phyloP scores from a whole-genome alignment of 1,284 basidiomycete species.

The Vanrija humicola region DNA sequence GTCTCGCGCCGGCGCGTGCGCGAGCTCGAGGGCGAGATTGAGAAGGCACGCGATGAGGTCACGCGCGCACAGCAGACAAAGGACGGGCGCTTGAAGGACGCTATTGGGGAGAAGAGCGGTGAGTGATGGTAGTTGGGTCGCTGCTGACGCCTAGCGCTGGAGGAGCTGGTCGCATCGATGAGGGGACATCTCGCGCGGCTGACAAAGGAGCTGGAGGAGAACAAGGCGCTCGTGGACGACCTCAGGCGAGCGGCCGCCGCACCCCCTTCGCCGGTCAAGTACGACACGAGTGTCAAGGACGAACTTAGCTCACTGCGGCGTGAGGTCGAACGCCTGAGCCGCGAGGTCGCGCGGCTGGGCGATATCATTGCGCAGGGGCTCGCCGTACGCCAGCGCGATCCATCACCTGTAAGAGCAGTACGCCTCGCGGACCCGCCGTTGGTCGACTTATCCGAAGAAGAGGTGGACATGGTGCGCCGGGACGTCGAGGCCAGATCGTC shows the following conservation, averaged over 20 bases:
- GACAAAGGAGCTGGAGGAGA: conserved; percentile 68
- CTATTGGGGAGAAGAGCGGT: conserved; percentile 82
- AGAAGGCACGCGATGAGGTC: conserved; percentile 50
- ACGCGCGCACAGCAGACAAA: conserved; percentile 37
- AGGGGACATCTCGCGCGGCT: conserved; percentile 69
- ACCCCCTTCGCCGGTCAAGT: conserved; percentile 23
- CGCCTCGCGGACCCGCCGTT: conserved; percentile 6
- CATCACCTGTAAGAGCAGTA: conserved; percentile 16
- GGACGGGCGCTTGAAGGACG: conserved; percentile 50
- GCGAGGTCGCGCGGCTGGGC: conserved; percentile 74
- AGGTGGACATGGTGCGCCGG: conserved; percentile 26
- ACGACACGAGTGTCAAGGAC: conserved; percentile 24
- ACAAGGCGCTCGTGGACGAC: conserved; percentile 61
- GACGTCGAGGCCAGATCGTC: conserved; percentile 18
- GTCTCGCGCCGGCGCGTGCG: conserved; percentile 69
- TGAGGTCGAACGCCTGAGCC: conserved; percentile 58
- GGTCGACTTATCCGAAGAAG: conserved; percentile 24
- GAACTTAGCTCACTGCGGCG: conserved; percentile 58
- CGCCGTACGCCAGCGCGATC: conserved; percentile 57
- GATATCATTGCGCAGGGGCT: conserved; percentile 78
- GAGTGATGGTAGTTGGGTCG: conserved; percentile 7
- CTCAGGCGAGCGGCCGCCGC: conserved; percentile 51
- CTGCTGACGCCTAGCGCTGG: conserved; percentile 58
- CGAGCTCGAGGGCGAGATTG: conserved; percentile 75
- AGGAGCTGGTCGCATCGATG: conserved; percentile 67